Evolutionary conservation across 1,139 yeast genomes (phyloP).

Genomic region (Scheffersomyces lignicola): DNA sequence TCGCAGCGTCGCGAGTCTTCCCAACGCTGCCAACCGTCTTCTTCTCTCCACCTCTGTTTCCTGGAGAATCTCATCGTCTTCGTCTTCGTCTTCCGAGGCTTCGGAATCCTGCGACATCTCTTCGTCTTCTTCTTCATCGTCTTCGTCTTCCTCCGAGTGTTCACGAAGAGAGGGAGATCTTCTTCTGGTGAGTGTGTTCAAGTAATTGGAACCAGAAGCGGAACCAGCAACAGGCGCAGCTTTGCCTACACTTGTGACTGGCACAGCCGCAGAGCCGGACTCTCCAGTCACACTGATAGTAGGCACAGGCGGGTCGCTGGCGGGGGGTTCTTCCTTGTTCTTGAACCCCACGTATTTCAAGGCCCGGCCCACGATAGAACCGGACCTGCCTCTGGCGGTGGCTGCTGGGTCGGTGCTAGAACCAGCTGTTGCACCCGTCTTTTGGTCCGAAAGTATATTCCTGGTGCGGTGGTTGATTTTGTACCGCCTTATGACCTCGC

Average conservation of each 20-base stretch:
- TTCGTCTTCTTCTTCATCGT: constrained; percentile 10
- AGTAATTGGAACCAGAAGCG: constrained; percentile 7
- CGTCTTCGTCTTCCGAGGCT: constrained; percentile 6
- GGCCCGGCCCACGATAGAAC: constrained; percentile 43
- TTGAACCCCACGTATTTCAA: constrained; percentile 54
- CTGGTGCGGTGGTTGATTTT: constrained; percentile 57
- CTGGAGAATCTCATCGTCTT: constrained; percentile 20
- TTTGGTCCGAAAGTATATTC: constrained; percentile 8
- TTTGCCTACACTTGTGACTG: not conserved
- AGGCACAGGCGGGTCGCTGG: not conserved
- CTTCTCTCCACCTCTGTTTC: constrained; percentile 74
- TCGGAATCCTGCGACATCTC: constrained; percentile 6
- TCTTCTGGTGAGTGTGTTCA: too few relatives aligned
- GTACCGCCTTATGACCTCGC: constrained; percentile 85
- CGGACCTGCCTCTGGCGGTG: constrained; percentile 25
- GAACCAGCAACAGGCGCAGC: constrained; percentile 7
- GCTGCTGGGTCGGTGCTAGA: constrained; percentile 2
- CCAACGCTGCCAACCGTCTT: constrained; percentile 82
- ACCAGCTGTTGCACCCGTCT: constrained; percentile 3
- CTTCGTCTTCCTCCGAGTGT: constrained; percentile 10
- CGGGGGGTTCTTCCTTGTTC: constrained; percentile 12
- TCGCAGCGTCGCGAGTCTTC: constrained; percentile 45
- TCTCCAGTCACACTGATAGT: not conserved
- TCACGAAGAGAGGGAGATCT: constrained; percentile 14
- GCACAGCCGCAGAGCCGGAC: not conserved